A percentile compares a stretch with the other conserved stretches of the same genome.
Evolutionary conservation across 768 basidiomycete genomes (phyloP).

Genomic region (Trametes villosa): DNA sequence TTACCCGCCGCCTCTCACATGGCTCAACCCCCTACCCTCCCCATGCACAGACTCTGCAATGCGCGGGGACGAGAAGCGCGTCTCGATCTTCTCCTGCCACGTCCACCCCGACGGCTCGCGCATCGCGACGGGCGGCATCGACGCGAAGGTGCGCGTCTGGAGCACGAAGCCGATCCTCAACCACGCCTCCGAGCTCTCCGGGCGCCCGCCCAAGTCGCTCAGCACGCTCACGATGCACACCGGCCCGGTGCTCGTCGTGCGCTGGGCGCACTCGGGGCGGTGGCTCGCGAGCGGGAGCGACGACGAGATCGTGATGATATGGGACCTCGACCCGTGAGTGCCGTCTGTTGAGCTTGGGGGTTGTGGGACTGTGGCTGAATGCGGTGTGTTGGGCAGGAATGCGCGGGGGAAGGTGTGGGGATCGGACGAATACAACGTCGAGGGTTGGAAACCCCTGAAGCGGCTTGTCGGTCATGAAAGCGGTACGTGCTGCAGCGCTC

Average conservation of each 20-base stretch:
- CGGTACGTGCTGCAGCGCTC: slow-evolving; percentile 52
- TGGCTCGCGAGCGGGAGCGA: slow-evolving; percentile 97
- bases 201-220: slow-evolving; percentile 81
- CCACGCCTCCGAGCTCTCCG: slow-evolving; percentile 63
- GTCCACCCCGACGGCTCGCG: slow-evolving; percentile 96
- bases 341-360: slow-evolving; percentile 6
- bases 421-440: slow-evolving; percentile 92
- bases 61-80: slow-evolving; percentile 71
- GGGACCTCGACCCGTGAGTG: slow-evolving; percentile 95
- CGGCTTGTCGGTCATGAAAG: slow-evolving; percentile 93
- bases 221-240: slow-evolving; percentile 94
- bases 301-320: slow-evolving; percentile 94
- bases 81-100: slow-evolving; percentile 90
- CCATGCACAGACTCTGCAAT: slow-evolving; percentile 45
- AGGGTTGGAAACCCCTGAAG: slow-evolving; percentile 95
- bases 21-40: background rate
- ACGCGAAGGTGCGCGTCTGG: slow-evolving; percentile 97
- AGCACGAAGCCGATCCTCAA: slow-evolving; percentile 94
- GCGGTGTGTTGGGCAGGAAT: slow-evolving; percentile 46
- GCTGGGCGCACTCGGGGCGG: slow-evolving; percentile 93
- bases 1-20: too few species aligned
- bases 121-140: slow-evolving; percentile 96
- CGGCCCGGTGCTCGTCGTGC: slow-evolving; percentile 86
- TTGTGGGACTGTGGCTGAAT: slow-evolving; percentile 8
- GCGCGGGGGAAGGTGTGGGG: slow-evolving; percentile 92